A percentile compares a stretch with the other conserved stretches of the same genome.
phyloP scores from a whole-genome alignment of 164 flowering plant genomes.

The Nymphaea thermarum region DNA sequence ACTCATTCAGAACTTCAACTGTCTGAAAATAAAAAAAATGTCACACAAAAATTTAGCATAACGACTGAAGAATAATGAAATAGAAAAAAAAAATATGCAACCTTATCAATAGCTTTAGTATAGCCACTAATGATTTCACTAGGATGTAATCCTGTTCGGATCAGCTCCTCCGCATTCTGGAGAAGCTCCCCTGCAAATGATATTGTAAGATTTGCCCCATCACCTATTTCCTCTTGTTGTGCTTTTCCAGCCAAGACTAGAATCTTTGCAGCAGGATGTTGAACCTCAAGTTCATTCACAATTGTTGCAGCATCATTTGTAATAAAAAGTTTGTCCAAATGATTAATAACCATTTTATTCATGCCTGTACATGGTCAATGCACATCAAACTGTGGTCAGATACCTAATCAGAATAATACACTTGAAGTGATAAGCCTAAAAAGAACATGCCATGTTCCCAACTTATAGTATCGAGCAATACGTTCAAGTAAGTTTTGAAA shows the following conservation, averaged over 20 bases:
- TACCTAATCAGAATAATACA: background rate
- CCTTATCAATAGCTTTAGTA: slow-evolving; percentile 69
- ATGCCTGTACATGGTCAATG: slow-evolving; percentile 39
- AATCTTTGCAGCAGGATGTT: slow-evolving; percentile 94
- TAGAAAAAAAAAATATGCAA: slow-evolving; percentile 9
- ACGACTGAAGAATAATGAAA: background rate
- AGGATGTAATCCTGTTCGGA: slow-evolving; percentile 86
- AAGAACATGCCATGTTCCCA: background rate
- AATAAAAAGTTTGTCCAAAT: slow-evolving; percentile 86
- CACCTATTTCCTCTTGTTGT: slow-evolving; percentile 96
- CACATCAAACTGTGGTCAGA: background rate
- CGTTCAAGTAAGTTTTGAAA: background rate
- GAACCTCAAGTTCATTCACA: slow-evolving; percentile 92
- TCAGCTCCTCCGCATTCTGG: slow-evolving; percentile 84
- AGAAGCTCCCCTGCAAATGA: slow-evolving; percentile 95
- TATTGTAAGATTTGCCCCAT: slow-evolving; percentile 82
- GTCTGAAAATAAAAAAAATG: slow-evolving; percentile 26
- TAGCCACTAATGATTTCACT: slow-evolving; percentile 93
- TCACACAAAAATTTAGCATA: background rate
- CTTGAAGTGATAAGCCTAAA: background rate
- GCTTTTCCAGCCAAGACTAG: slow-evolving; percentile 90
- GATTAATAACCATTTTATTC: slow-evolving; percentile 98
- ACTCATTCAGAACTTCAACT: slow-evolving; percentile 45
- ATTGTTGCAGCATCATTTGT: slow-evolving; percentile 95
- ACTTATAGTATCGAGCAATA: background rate